Base-by-base conservation (phyloP, 768 basidiomycete genomes). In the Phallus indusiatus region DNA sequence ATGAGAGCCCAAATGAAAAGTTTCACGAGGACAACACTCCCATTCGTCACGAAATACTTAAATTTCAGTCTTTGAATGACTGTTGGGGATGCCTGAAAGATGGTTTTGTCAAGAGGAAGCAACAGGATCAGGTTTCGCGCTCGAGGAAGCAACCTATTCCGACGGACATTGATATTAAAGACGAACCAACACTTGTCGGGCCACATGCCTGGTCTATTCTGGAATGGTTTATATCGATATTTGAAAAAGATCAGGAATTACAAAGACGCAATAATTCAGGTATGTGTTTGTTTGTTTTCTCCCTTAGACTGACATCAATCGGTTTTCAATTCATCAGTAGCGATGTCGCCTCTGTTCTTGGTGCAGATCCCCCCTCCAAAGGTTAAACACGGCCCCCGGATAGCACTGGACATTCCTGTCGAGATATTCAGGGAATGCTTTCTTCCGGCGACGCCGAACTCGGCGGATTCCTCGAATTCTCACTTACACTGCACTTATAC, bases 161-260 rank as follows among this genome's bases (percentile, higher is more conserved):
- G 62, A 67, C 72, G 42, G 65, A 72, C n/a, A 59, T 62, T 18
- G 68, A 65, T 5, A 10, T n/a, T 14, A 42, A 14, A 14, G 60
- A 64, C 4, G 65, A 66, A 56, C 65, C 66, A 55, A 69, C 65
- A 50, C 66, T 77, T 11, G 77, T 90, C 21, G 81, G 80, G 21
- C 76, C 80, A 51, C 73, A 83, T 61, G 82, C 86, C 5, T 91
- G 89, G 88, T 76, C 80, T 33, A 67, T 84, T 47, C 75, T 91
- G n/a, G 79, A 82, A 20, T 90, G 85, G 84, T 63, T 90, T 0
- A 56, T 91, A 11, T 67, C 71, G 20, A 63, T 90, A 18, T 88
- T 88, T 63, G 86, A 91, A 66, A 79, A 77, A 62, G 87, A 90
- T 61, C 82, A 88, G 64, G 61, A 64, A 10, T 60, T 70, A 53